Evolutionary conservation across 2,329 filamentous ascomycete genomes (phyloP), one percentile per base, ranked within the genome.

Genomic region (Fonsecaea pedrosoi): DNA sequence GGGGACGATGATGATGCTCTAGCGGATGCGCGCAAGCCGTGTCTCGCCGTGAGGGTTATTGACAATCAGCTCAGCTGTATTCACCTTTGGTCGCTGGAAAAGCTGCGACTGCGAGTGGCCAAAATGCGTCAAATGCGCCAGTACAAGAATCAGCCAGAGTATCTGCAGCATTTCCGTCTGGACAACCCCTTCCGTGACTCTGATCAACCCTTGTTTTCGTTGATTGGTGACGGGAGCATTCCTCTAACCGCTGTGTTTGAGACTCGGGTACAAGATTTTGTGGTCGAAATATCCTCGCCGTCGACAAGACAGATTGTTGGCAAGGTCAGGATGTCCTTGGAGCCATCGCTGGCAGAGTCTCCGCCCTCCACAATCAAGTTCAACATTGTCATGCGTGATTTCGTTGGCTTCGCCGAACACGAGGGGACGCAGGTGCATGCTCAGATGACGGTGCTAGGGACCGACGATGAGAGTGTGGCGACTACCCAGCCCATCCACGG

Each of bases 101-200:
- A 98, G 78, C 86, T 99, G 18, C 90, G 94, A 68, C 89, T 92
- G 67, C 89, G 95, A 34, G 89, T 98, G 10, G 88, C 92, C 61
- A 87, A 92, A 70, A 99, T 99, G 95, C 90, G 95, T 54, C 94
- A 97, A 78, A 92, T 98, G 87, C 91, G 97, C 76, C 94, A 98
- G 77, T 98, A 97, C 74, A 88, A 98, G 72, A 93, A 97, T 75
- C 91, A 95, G 65, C 95, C 95, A 1, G 94, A 98, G 76, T 97
- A 97, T 75, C 88, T 94, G 61, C 92, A 95, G 76, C 95, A 98
- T 74, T 91, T 98, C 76, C 92, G 91, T 72, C 85, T 97, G 15
- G 92, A 94, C 72, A 97, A 97, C 73, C 94, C 95, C 0, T 99
- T 99, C 76, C 88, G 91, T 25, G 95, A 99, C 77, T 84, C 90